Percentiles rank a stretch among this genome's conserved stretches.
Conservation (phyloP, 1,284 basidiomycete species). For the Cutaneotrichosporon sp. region DNA sequence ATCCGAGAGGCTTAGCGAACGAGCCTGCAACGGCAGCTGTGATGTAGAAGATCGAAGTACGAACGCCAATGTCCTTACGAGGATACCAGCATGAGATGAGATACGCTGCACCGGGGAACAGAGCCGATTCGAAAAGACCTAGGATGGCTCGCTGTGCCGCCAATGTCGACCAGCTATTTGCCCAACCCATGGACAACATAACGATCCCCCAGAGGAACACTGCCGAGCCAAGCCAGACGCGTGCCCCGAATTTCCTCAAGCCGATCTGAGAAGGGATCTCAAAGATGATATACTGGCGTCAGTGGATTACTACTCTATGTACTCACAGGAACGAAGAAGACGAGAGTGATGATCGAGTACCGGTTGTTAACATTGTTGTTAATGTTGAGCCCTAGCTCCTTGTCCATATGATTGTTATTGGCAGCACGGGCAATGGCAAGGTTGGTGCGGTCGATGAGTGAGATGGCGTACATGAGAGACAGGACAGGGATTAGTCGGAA, state of each 20-base stretch:
- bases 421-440: slow-evolving; percentile 26
- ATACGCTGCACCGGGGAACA: slow-evolving; percentile 52
- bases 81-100: slow-evolving; percentile 54
- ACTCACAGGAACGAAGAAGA: slow-evolving; percentile 46
- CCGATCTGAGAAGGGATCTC: slow-evolving; percentile 22
- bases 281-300: slow-evolving; percentile 3
- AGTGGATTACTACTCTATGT: too few species aligned
- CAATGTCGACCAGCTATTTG: slow-evolving; percentile 35
- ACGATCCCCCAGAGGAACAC: slow-evolving; percentile 46
- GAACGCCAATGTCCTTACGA: slow-evolving; percentile 52
- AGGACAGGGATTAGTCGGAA: slow-evolving; percentile 25
- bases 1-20: slow-evolving; percentile 21
- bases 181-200: slow-evolving; percentile 40
- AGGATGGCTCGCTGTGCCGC: slow-evolving; percentile 41
- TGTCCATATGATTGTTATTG: slow-evolving; percentile 30
- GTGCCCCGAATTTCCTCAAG: slow-evolving; percentile 29
- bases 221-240: slow-evolving; percentile 21
- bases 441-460: slow-evolving; percentile 30
- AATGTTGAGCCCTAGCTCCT: slow-evolving; percentile 27
- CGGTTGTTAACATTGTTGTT: slow-evolving; percentile 32
- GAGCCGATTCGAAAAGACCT: slow-evolving; percentile 48
- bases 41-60: slow-evolving; percentile 53
- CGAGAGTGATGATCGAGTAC: slow-evolving; percentile 47
- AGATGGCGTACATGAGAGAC: slow-evolving; percentile 22
- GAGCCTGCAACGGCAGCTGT: slow-evolving; percentile 26